Conservation (phyloP, 306 rosid species). For the Cucurbita ficifolia region DNA sequence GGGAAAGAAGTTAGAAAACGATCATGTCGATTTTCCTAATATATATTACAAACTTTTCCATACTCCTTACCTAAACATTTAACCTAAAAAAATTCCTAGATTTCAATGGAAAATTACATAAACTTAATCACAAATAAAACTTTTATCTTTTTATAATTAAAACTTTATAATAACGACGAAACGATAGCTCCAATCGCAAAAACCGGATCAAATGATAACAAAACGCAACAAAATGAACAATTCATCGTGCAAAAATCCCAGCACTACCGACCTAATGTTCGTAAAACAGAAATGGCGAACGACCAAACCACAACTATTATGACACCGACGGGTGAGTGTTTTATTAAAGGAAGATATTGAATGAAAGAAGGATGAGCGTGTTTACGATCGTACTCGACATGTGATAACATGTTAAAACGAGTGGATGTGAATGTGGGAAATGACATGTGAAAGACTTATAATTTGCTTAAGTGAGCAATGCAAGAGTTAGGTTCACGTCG, state of each 20-base stretch:
- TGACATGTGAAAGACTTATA: not conserved
- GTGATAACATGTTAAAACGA: constrained; percentile 17
- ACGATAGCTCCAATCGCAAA: not conserved
- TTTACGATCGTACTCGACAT: not conserved
- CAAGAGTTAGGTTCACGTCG: constrained; percentile 38
- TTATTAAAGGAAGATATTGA: not conserved
- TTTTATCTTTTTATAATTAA: not conserved
- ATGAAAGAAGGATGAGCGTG: not conserved
- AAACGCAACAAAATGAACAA: not conserved
- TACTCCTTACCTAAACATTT: not conserved
- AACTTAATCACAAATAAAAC: not conserved
- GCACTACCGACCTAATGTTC: not conserved
- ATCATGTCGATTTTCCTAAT: not conserved
- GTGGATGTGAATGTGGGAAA: not conserved
- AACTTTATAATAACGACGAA: not conserved
- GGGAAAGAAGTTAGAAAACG: not conserved
- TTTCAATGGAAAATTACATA: not conserved
- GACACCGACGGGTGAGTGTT: not conserved
- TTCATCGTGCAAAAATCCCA: not conserved
- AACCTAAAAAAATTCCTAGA: not conserved
- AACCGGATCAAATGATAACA: not conserved
- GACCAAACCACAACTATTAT: not conserved
- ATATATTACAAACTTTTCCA: not conserved
- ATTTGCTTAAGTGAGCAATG: not conserved
- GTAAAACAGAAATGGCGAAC: not conserved